Evolutionary conservation across 805 yeast genomes (phyloP), one percentile per base, ranked within the genome.

Genomic region (Pichia manshurica): DNA sequence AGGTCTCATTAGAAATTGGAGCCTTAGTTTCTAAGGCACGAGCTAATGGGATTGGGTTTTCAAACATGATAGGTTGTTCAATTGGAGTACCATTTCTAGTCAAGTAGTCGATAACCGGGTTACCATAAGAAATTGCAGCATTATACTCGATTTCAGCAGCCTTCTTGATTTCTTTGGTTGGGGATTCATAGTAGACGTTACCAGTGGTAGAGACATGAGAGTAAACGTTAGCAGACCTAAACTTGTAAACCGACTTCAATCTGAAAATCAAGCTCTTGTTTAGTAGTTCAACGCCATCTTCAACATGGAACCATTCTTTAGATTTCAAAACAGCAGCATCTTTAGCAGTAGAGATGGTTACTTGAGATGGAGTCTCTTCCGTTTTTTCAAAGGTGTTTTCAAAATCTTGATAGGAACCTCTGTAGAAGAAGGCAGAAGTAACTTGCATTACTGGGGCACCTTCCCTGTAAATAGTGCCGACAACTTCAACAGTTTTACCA

Each of bases 291-390:
- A 80, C 71, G 41, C 76, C 79, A 51, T 77, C 79, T 54, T 82
- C 85, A 58, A 87, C 75, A 63, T 87, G 88, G 81, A 95, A 91
- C 99, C 99, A 93, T 71, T 93, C 98, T 77, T 93, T 93, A 22
- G 98, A 87, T 62, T 80, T 79, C 68, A 93, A 77, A 50, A 93
- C 88, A 44, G 99, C 96, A 58, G 89, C 83, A 63, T 93, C 98
- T 74, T 87, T 89, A 40, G 87, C 74, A 43, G 91, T 69, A 53
- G 75, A 74, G 63, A 93, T 73, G 33, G 77, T 65, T 52, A 93
- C 73, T 71, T 90, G 84, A 62, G 82, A 86, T 49, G 97, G 96
- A 52, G 88, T 81, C 71, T 93, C 98, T 48, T 79, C 73, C 53
- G 78, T 79, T 70, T 87, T 86, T 69, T 87, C 84, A 82, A 93